Evolutionary conservation across 371 early-diverging fungal genomes (phyloP).

Genomic region (Actinomortierella ambigua): DNA sequence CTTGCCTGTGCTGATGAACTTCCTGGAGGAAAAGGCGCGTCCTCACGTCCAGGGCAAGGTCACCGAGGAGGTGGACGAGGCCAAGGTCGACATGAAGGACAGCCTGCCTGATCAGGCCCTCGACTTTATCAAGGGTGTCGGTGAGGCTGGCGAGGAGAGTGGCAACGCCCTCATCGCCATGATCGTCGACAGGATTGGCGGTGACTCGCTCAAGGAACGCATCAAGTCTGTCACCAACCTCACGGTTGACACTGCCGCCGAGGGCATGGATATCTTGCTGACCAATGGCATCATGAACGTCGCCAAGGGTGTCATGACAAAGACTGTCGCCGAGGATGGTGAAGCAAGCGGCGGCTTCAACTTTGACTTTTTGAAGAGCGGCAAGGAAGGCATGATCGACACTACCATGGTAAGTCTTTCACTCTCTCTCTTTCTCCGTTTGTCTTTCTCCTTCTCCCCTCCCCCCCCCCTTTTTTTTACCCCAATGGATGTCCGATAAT

Average conservation of each 20-base stretch:
- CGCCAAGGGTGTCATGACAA: slow-evolving; percentile 24
- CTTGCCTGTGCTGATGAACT: slow-evolving; percentile 20
- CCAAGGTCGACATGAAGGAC: slow-evolving; percentile 31
- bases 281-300: slow-evolving; percentile 42
- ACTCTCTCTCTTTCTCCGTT: no score
- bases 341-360: slow-evolving; percentile 19
- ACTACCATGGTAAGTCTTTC: slow-evolving; percentile 14
- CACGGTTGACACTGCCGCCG: slow-evolving; percentile 37
- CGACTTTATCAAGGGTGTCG: slow-evolving; percentile 15
- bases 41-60: slow-evolving; percentile 33
- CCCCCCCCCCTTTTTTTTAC: no score
- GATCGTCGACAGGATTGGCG: slow-evolving; percentile 19
- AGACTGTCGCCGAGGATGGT: slow-evolving; percentile 12
- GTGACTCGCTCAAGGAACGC: slow-evolving; percentile 13
- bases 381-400: slow-evolving; percentile 36
- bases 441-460: no score
- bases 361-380: slow-evolving; percentile 28
- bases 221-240: slow-evolving; percentile 21
- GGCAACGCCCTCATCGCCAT: slow-evolving; percentile 20
- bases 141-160: slow-evolving; percentile 7
- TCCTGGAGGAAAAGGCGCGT: slow-evolving; percentile 28
- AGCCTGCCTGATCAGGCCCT: slow-evolving; percentile 31
- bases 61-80: slow-evolving; percentile 27
- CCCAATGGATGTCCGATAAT: no score
- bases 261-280: slow-evolving; percentile 41